phyloP scores from a whole-genome alignment of 2,329 filamentous ascomycete species.

The Fusarium redolens region DNA sequence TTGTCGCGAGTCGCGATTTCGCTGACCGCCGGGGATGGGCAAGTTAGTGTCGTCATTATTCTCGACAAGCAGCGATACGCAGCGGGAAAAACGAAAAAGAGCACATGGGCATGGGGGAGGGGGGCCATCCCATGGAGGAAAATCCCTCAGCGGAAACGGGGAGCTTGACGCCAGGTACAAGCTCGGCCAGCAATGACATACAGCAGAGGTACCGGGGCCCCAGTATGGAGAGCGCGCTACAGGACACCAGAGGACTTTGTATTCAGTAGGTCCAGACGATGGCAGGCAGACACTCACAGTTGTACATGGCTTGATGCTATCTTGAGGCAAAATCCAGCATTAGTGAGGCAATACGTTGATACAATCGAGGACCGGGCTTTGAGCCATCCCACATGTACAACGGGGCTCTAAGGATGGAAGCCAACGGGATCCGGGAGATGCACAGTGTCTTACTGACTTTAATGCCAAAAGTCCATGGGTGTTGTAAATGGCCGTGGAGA shows the following conservation, averaged over 20 bases:
- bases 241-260: slow-evolving; percentile 28
- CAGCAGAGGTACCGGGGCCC: slow-evolving; percentile 42
- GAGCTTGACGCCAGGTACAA: slow-evolving; percentile 36
- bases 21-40: slow-evolving; percentile 44
- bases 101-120: slow-evolving; percentile 36
- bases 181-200: slow-evolving; percentile 40
- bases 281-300: slow-evolving; percentile 2
- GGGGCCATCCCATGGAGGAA: slow-evolving; percentile 38
- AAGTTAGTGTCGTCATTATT: slow-evolving; percentile 45
- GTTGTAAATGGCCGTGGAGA: slow-evolving; percentile 10
- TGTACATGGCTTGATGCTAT: slow-evolving; percentile 27
- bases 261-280: slow-evolving; percentile 20
- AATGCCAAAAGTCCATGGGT: neutral
- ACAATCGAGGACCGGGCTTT: slow-evolving; percentile 24
- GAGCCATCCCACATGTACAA: slow-evolving; percentile 18
- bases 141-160: slow-evolving; percentile 45
- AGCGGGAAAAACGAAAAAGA: slow-evolving; percentile 22
- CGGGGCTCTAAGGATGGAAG: slow-evolving; percentile 23
- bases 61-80: slow-evolving; percentile 34
- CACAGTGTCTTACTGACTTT: slow-evolving; percentile 35
- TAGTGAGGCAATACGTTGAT: slow-evolving; percentile 19
- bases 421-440: slow-evolving; percentile 39
- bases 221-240: slow-evolving; percentile 18
- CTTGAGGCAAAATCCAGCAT: slow-evolving; percentile 31
- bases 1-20: slow-evolving; percentile 42